These are phyloP conservation scores for Didymella sp. DNA, from an alignment of 2,329 filamentous ascomycete genomes.

Conservation along the genomic window DNA sequence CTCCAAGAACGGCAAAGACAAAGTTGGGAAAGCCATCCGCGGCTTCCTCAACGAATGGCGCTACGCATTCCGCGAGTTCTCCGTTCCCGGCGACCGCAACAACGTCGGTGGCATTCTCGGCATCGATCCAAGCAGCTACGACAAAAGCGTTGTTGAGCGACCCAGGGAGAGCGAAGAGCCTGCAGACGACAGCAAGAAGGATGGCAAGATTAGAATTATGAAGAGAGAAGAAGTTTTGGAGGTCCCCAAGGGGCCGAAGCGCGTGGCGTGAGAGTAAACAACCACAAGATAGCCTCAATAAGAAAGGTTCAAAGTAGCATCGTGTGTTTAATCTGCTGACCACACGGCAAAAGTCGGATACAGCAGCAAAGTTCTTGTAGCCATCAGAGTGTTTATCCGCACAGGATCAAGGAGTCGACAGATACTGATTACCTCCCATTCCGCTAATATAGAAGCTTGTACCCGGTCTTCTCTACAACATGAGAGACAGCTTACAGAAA, in stretches of 20 bases:
- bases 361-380: too few relatives aligned
- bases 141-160: constrained; percentile 52
- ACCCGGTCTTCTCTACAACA: too few relatives aligned
- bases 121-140: constrained; percentile 67
- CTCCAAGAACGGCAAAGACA: constrained; percentile 98
- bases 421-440: too few relatives aligned
- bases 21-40: constrained; percentile 92
- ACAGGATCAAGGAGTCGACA: too few relatives aligned
- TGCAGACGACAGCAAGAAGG: constrained; percentile 37
- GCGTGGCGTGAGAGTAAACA: constrained; percentile 26
- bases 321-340: neutral
- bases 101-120: constrained; percentile 73
- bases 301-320: constrained; percentile 17
- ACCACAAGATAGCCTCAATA: constrained; percentile 18
- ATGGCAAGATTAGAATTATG: constrained; percentile 48
- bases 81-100: constrained; percentile 91
- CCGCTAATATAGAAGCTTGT: too few relatives aligned
- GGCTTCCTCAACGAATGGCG: constrained; percentile 93
- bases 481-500: neutral
- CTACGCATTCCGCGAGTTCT: constrained; percentile 95
- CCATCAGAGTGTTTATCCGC: too few relatives aligned
- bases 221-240: constrained; percentile 48
- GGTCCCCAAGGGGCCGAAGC: constrained; percentile 48
- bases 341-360: too few relatives aligned
- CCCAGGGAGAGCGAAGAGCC: constrained; percentile 45